phyloP scores from a whole-genome alignment of 2,329 filamentous ascomycete genomes.

The Fusarium keratoplasticum region DNA sequence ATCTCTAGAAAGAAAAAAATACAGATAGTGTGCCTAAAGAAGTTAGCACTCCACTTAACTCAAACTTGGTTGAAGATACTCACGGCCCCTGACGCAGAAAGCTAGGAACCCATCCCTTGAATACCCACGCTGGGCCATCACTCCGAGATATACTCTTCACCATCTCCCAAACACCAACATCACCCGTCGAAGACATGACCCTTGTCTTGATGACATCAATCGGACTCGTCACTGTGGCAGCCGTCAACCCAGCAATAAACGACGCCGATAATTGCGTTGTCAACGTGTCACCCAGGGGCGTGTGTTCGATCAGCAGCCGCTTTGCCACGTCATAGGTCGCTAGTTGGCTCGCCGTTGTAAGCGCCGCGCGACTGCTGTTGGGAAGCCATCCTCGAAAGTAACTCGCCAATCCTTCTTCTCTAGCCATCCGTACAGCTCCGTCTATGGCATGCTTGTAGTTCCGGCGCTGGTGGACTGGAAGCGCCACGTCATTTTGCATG shows the following conservation, averaged over 20 bases:
- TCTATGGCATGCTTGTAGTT: not conserved
- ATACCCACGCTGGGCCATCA: constrained; percentile 84
- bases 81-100: constrained; percentile 72
- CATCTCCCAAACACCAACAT: constrained; percentile 50
- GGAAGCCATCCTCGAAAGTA: not conserved
- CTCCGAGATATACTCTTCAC: constrained; percentile 73
- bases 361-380: not conserved
- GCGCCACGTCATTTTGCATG: not conserved
- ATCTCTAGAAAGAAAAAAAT: not conserved
- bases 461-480: not conserved
- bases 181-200: not conserved
- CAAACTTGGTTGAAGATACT: constrained; percentile 45
- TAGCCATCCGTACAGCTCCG: not conserved
- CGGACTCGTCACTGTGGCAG: not conserved
- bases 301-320: not conserved
- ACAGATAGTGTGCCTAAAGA: not conserved
- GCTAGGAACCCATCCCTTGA: constrained; percentile 85
- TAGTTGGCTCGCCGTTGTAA: not conserved
- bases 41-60: not conserved
- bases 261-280: not conserved
- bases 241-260: not conserved
- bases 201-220: not conserved
- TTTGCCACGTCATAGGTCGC: not conserved
- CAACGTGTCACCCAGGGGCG: not conserved
- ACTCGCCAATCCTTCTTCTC: not conserved